Percentiles rank a stretch among this genome's conserved stretches.
These are phyloP conservation scores for Candida caryicola DNA, from an alignment of 805 yeast genomes.

Conservation along the genomic window DNA sequence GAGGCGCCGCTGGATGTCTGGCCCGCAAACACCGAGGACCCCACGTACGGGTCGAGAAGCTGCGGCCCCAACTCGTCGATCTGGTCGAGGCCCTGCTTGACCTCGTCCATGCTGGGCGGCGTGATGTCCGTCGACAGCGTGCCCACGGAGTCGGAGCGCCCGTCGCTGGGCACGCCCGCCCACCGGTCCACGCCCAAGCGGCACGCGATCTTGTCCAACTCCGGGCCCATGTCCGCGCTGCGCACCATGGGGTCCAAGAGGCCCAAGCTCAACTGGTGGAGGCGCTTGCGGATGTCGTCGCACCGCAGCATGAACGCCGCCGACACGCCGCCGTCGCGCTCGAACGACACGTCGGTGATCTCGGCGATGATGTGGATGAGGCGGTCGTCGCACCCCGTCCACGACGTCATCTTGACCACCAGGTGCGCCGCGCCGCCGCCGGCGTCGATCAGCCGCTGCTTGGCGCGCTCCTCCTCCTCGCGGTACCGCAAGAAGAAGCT, in stretches of 20 bases:
- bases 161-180: background rate
- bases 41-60: background rate
- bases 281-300: constrained; percentile 13
- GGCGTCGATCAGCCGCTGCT: background rate
- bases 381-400: constrained; percentile 33
- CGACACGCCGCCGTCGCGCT: constrained; percentile 16
- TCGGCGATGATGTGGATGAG: constrained; percentile 25
- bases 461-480: constrained; percentile 7
- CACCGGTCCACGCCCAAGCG: background rate
- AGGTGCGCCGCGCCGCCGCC: constrained; percentile 1
- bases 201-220: background rate
- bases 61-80: background rate
- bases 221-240: background rate
- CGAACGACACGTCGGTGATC: constrained; percentile 32
- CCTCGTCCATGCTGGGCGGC: background rate
- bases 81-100: background rate
- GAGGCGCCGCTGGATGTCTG: background rate
- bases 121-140: background rate
- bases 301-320: constrained; percentile 15
- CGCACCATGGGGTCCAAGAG: constrained; percentile 12
- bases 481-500: constrained; percentile 19
- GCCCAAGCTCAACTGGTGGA: constrained; percentile 15
- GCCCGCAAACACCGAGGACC: background rate
- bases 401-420: constrained; percentile 19
- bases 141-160: background rate